phyloP scores from a whole-genome alignment of 164 flowering plant genomes.

The Warburgia ugandensis region DNA sequence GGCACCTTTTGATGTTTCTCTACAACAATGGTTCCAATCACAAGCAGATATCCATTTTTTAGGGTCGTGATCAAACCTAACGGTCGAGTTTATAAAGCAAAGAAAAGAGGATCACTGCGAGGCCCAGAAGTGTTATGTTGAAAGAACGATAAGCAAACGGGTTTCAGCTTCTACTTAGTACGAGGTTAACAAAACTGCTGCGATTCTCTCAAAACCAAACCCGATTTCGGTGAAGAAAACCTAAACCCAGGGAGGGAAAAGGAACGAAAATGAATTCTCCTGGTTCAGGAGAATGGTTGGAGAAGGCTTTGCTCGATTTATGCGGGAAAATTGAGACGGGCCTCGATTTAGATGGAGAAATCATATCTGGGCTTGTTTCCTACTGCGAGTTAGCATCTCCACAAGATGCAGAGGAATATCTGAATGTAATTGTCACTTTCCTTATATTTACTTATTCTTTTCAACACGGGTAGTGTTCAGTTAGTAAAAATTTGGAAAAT shows the following conservation, averaged over 20 bases:
- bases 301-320: constrained; percentile 62
- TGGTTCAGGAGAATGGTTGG: constrained; percentile 68
- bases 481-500: background rate
- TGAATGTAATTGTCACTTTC: constrained; percentile 43
- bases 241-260: background rate
- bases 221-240: background rate
- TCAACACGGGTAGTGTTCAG: background rate
- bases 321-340: constrained; percentile 50
- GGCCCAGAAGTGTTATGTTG: background rate
- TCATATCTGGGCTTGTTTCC: constrained; percentile 85
- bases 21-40: no score
- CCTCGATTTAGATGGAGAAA: constrained; percentile 56
- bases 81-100: no score
- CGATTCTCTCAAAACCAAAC: background rate
- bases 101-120: background rate
- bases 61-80: no score
- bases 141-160: no score
- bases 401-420: constrained; percentile 84
- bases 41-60: no score
- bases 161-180: background rate
- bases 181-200: background rate
- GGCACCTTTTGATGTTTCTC: no score
- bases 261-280: background rate
- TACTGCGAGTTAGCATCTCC: constrained; percentile 87
- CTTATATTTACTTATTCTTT: background rate